A percentile compares a stretch with the other conserved stretches of the same genome.
phyloP scores from a whole-genome alignment of 768 basidiomycete species.

The Pleurotus sapidus region DNA sequence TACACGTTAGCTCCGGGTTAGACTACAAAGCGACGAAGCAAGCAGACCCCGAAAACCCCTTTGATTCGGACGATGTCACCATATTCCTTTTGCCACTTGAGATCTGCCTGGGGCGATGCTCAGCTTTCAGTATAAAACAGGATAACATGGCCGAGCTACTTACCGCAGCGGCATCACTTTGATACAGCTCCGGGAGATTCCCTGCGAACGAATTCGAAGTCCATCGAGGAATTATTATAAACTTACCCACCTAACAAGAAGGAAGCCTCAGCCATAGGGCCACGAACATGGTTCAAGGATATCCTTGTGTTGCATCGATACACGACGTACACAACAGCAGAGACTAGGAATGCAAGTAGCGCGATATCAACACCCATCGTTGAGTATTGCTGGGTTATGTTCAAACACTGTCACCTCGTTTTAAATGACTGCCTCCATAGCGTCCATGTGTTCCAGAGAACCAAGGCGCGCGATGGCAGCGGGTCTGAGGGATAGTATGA shows the following conservation, averaged over 20 bases:
- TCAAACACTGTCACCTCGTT: too few relatives aligned
- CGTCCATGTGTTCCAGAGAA: too few relatives aligned
- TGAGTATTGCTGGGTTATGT: too few relatives aligned
- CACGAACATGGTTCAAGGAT: slow-evolving; percentile 19
- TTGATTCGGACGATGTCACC: slow-evolving; percentile 24
- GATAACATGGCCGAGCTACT: too few relatives aligned
- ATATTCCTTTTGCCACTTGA: slow-evolving; percentile 27
- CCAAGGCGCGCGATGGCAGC: too few relatives aligned
- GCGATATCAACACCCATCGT: not conserved
- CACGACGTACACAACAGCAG: slow-evolving; percentile 9
- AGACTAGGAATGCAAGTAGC: not conserved
- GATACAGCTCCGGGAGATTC: slow-evolving; percentile 12
- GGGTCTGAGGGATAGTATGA: too few relatives aligned
- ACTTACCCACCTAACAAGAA: slow-evolving; percentile 29
- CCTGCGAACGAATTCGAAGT: not conserved
- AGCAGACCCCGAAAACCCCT: slow-evolving; percentile 16
- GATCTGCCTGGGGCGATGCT: too few relatives aligned
- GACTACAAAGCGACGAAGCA: not conserved
- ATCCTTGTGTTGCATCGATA: slow-evolving; percentile 24
- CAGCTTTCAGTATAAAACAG: too few relatives aligned
- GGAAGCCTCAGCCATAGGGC: slow-evolving; percentile 20
- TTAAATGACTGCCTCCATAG: too few relatives aligned
- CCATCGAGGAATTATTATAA: not conserved
- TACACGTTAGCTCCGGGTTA: not conserved
- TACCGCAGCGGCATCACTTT: slow-evolving; percentile 16